Evolutionary conservation across 2,329 filamentous ascomycete species (phyloP), one percentile per base, ranked within the genome.

Genomic region (Davidsoniella virescens): DNA sequence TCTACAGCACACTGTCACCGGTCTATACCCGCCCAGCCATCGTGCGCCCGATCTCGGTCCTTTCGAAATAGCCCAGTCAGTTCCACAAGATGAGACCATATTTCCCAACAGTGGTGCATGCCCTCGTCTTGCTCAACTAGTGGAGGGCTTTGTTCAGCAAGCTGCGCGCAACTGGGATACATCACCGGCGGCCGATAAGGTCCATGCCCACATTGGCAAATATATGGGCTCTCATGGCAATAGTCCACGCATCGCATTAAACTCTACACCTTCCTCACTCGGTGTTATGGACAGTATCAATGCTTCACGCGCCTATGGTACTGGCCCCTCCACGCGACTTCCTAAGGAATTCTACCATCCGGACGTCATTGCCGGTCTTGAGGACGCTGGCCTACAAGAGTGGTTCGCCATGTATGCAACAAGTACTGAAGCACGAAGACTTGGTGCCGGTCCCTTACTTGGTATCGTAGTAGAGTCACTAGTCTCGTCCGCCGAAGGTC

Each of bases 241-340:
- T 36, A 72, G 70, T 26, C 74, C 74, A 9, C 71, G 73, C 38
- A 80, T 95, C 7, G 84, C 83, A 23, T 85, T 96, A 7, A 87
- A 95, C 63, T 81, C 80, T 1, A 81, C 82, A 53, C 41, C 46
- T 8, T 44, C 33, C 8, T 23, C 23, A 1, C 92, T 80, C 5
- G 92, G 92, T 49, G 82, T 98, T 59, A 87, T 94, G 83, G 92
- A 98, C 65, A 92, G 86, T 0, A 75, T 96, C 60, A 96, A 95
- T 61, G 78, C 86, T 5, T 94, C 87, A 0, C 70, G 84, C 10
- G 90, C 88, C 2, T 92, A 96, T 62, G 86, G 85, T 0, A 29
- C 44, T 18, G 63, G 63, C 17, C 76, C 83, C 0, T 74, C 75
- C 9, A 95, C 88, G 0, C 78, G 73, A 43, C 72, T 96, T 2